Evolutionary conservation across 139 green algal species (phyloP).

Genomic region (Micractinium conductrix): DNA sequence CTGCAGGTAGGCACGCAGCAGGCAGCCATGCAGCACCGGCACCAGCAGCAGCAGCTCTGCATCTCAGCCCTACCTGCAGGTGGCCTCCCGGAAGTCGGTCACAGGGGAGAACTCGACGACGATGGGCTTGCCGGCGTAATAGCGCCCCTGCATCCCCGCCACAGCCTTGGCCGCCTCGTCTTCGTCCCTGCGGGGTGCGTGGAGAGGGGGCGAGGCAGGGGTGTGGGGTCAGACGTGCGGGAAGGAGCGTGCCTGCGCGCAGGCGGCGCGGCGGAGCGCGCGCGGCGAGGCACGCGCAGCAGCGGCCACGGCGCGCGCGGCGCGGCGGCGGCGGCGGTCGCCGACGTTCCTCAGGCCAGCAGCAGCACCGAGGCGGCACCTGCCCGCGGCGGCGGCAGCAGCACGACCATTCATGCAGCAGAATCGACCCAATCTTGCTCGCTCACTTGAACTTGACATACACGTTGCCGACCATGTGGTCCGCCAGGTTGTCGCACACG

Average conservation of each 20-base stretch:
- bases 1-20: no score
- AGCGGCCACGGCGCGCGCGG: no score
- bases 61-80: no score
- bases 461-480: conserved; percentile 97
- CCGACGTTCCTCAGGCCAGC: background rate
- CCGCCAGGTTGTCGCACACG: conserved; percentile 98
- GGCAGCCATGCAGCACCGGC: no score
- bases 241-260: background rate
- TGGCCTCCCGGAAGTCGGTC: conserved; percentile 97
- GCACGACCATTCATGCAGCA: no score
- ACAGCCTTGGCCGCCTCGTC: conserved; percentile 74
- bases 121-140: conserved; percentile 92
- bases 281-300: no score
- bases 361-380: no score
- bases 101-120: conserved; percentile 96
- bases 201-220: background rate
- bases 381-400: no score
- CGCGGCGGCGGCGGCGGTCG: no score
- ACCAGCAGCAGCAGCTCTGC: no score
- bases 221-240: background rate
- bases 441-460: conserved; percentile 91
- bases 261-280: background rate
- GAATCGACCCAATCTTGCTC: no score
- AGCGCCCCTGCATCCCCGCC: conserved; percentile 75
- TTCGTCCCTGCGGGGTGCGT: conserved; percentile 18